phyloP scores from a whole-genome alignment of 345 rosid genomes.

The Eucalyptus pumila region DNA sequence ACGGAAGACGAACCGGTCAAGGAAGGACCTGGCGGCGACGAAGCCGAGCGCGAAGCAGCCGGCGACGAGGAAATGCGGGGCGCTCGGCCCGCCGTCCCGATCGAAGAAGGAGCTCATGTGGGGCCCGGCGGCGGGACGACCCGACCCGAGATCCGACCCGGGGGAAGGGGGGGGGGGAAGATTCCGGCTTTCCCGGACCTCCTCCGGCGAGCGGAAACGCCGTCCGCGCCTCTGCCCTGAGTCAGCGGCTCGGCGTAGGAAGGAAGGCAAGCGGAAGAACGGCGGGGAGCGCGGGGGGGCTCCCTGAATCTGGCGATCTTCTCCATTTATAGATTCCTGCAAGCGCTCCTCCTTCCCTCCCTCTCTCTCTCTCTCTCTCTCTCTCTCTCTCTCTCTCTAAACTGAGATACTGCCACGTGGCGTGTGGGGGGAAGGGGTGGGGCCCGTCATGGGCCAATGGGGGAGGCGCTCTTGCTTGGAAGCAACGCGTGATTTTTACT shows the following conservation, averaged over 20 bases:
- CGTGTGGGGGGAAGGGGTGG: neutral
- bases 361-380: neutral
- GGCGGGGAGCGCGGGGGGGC: neutral
- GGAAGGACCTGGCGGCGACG: conserved; percentile 49
- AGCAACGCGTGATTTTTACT: neutral
- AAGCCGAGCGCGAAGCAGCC: conserved; percentile 58
- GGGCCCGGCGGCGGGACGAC: neutral
- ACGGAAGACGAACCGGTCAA: conserved; percentile 76
- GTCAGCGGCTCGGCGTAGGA: neutral
- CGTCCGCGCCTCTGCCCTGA: neutral
- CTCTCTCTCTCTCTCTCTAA: neutral
- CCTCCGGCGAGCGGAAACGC: neutral
- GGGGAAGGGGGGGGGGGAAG: neutral
- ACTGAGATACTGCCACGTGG: neutral
- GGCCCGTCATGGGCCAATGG: neutral
- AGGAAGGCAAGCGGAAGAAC: neutral
- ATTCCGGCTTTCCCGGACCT: neutral
- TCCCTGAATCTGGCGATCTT: neutral
- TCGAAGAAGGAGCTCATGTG: neutral
- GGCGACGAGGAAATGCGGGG: conserved; percentile 39
- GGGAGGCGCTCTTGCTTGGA: neutral
- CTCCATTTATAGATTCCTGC: neutral
- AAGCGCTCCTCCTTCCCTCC: neutral
- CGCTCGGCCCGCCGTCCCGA: conserved; percentile 16
- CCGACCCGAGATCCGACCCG: neutral